Conservation (phyloP, 2,329 filamentous ascomycete species). For the Drechslerella dactyloides region DNA sequence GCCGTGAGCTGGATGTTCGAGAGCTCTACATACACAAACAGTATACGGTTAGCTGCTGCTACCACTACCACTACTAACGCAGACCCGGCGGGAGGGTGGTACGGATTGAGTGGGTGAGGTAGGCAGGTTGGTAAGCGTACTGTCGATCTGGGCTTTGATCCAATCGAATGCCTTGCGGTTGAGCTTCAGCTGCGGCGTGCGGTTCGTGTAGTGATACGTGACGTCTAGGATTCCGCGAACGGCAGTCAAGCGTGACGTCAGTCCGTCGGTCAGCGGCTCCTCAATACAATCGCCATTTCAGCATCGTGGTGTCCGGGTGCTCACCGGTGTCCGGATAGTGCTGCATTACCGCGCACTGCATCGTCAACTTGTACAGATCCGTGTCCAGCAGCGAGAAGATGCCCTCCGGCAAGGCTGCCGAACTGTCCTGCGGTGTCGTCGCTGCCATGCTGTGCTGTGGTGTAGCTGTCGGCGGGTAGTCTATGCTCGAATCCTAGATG, state of each 20-base stretch:
- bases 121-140: conserved; percentile 62
- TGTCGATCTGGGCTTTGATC: conserved; percentile 82
- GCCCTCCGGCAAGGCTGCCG: conserved; percentile 70
- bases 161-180: conserved; percentile 82
- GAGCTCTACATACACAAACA: conserved; percentile 66
- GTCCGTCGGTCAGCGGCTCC: conserved; percentile 13
- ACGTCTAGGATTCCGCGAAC: conserved; percentile 67
- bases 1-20: conserved; percentile 78
- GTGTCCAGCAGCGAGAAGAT: conserved; percentile 84
- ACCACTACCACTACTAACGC: neutral
- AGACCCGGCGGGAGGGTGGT: neutral
- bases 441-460: conserved; percentile 16
- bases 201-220: conserved; percentile 92
- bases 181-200: conserved; percentile 90
- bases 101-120: neutral
- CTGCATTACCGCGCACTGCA: conserved; percentile 96
- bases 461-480: neutral
- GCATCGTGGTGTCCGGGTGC: conserved; percentile 2
- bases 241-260: conserved; percentile 23
- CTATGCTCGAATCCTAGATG: neutral
- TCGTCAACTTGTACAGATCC: conserved; percentile 93
- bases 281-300: no score
- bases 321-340: conserved; percentile 74
- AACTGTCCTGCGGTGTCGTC: conserved; percentile 63
- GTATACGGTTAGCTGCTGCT: conserved; percentile 54